A percentile compares a stretch with the other conserved stretches of the same genome.
These are phyloP conservation scores for Diplodia scrobiculata DNA, from an alignment of 2,329 filamentous ascomycete genomes.

Conservation along the genomic window DNA sequence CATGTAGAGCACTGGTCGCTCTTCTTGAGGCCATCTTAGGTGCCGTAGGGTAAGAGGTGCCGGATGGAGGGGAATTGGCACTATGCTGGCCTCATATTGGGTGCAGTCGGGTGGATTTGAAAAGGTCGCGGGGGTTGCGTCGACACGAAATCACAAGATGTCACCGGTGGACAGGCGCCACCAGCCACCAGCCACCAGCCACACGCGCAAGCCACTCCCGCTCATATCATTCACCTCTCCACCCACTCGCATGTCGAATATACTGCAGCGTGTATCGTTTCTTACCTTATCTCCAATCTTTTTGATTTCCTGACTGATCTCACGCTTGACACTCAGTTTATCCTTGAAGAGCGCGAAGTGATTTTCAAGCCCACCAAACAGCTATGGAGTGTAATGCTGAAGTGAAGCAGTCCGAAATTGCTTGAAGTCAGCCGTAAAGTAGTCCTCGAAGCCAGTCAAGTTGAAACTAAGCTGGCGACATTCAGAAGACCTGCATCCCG, in stretches of 20 bases:
- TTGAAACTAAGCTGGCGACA: no score
- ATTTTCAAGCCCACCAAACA: not conserved
- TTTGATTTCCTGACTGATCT: not conserved
- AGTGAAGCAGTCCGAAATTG: no score
- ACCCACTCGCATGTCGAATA: not conserved
- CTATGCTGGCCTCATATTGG: not conserved
- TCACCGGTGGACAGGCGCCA: constrained; percentile 1
- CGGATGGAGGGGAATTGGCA: not conserved
- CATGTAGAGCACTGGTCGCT: not conserved
- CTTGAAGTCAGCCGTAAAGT: no score
- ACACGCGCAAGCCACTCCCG: constrained; percentile 11
- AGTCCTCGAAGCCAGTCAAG: no score
- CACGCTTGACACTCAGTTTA: not conserved
- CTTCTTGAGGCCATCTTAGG: constrained; percentile 8
- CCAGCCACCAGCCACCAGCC: not conserved
- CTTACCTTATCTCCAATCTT: not conserved
- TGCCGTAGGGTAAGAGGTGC: not conserved
- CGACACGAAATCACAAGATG: constrained; percentile 17
- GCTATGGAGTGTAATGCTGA: no score
- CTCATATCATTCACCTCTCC: not conserved
- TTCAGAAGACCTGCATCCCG: no score
- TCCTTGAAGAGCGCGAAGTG: not conserved
- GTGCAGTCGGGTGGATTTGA: not conserved
- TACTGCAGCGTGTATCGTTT: not conserved
- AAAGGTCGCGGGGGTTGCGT: not conserved